Evolutionary conservation across 495 filamentous ascomycete genomes (phyloP), one percentile per base, ranked within the genome.

Genomic region (Xylaria cubensis): DNA sequence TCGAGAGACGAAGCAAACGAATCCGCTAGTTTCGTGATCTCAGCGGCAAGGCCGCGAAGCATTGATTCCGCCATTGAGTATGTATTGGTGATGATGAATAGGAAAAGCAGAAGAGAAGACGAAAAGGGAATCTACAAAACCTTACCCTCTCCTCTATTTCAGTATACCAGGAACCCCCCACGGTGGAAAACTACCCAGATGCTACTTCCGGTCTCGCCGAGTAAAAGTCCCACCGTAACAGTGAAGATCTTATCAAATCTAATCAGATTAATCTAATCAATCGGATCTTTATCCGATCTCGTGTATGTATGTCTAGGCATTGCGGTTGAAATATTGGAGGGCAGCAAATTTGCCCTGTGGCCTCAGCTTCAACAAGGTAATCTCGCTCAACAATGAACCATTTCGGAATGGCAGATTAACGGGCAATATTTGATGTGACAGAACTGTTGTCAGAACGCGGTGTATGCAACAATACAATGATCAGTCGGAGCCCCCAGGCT

Each of bases 1-100:
- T 78, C 64, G n/a, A 78, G 68, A 24, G 53, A 74, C 8, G 64
- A 65, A 3, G 74, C 72, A 26, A 76, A 78, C 7, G 69, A 73
- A 24, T 76, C 72, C 50, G 76, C 68, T 15, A 78, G 64, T 65
- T 76, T 74, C 21, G 76, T 78, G 67, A 78, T 76, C 65, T 78
- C 75, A 36, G 74, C 74, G 34, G 74, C 76, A 26, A 76, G 72
- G 32, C 67, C 59, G 61, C 69, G 74, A 15, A 78, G 74, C 21
- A 74, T 74, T 39, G 76, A 73, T 46, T 76, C 72, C 10, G 76
- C 72, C 76, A 78, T 78, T 56, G 24, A 63, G 32, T 66, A 21
- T 29, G 3, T 4, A 53, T 51, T 1, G 2, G 12, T 26, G 26
- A 51, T 29, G 17, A 65, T 9, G 32, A n/a, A n/a, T n/a, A n/a